Conservation (phyloP, 1,284 basidiomycete species). For the Ganoderma resinaceum region DNA sequence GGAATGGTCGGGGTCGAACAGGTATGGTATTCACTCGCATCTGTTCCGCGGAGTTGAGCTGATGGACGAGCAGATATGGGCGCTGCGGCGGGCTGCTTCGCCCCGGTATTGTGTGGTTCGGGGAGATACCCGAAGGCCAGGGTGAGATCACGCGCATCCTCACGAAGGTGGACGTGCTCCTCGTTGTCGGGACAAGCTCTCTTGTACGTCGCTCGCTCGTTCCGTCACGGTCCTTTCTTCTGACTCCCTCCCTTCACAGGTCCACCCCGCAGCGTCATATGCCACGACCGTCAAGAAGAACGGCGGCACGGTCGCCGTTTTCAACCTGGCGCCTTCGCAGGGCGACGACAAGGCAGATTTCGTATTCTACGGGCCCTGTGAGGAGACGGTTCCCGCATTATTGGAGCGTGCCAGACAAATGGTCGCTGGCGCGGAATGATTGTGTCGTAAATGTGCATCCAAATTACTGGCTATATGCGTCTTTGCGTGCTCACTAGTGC, state of each 20-base stretch:
- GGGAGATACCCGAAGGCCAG: conserved; percentile 52
- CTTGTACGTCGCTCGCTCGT: conserved; percentile 44
- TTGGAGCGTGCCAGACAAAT: neutral
- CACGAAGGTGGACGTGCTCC: conserved; percentile 54
- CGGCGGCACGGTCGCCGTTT: conserved; percentile 45
- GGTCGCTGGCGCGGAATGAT: neutral
- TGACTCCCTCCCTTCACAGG: conserved; percentile 31
- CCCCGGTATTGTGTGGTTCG: conserved; percentile 71
- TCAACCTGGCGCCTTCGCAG: conserved; percentile 48
- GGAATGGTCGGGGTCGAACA: conserved; percentile 7
- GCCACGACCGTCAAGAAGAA: conserved; percentile 35
- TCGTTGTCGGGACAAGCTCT: conserved; percentile 67
- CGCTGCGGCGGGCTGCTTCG: conserved; percentile 54
- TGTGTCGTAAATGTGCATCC: neutral
- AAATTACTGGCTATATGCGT: neutral
- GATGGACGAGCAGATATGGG: conserved; percentile 17
- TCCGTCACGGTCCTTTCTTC: conserved; percentile 33
- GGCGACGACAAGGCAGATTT: conserved; percentile 44
- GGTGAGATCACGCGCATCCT: conserved; percentile 51
- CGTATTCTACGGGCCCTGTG: conserved; percentile 48
- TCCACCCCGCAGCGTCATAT: conserved; percentile 45
- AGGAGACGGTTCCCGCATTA: conserved; percentile 36
- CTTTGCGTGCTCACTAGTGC: neutral
- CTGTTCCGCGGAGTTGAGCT: neutral
- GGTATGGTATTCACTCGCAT: neutral